Evolutionary conservation across 75 land plant species (phyloP), one percentile per base, ranked within the genome.

Genomic region (Isoetes taiwanensis): DNA sequence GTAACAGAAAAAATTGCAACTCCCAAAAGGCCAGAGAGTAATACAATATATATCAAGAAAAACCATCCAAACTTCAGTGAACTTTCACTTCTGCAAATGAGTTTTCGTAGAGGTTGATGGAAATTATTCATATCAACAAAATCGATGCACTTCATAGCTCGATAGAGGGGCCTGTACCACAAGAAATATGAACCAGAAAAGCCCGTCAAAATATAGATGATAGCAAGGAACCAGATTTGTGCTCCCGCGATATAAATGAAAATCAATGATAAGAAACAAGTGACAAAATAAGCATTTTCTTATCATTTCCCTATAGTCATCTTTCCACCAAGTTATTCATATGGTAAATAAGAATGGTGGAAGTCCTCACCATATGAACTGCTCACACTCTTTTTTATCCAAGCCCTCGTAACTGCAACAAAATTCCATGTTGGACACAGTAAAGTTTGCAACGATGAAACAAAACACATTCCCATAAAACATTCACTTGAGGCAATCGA

Each of bases 141-240:
- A 62, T 19, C 9, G 35, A 20, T 28, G 31, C 78, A 90, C 97
- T 93, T 86, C 88, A 80, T 86, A 17, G 94, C 97, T 42, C 81
- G 78, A 72, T 90, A 90, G 33, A 90, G 80, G 28, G 97, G 97
- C 41, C 84, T 78, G 62, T 91, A 91, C 97, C 97, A 91, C 66
- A 83, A 60, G 4, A 83, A 81, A 75, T 91, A 83, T 16, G 85
- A 83, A 26, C 84, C 84, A 43, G 89, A 94, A 62, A 80, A 63
- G n/a, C 94, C 94, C 5, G 83, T 48, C 40, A 91, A 30, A 42
- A 75, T 54, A 64, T 87, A 91, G 57, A 91, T 83, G 31, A 91
- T 69, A 14, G 96, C 76, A 42, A 91, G 75, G 52, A 86, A 72
- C 95, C 95, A 91, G 6, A 87, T 78, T 50, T 77, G 74, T 32